Evolutionary conservation across 495 filamentous ascomycete genomes (phyloP), one percentile per base, ranked within the genome.

Genomic region (Neurospora terricola): DNA sequence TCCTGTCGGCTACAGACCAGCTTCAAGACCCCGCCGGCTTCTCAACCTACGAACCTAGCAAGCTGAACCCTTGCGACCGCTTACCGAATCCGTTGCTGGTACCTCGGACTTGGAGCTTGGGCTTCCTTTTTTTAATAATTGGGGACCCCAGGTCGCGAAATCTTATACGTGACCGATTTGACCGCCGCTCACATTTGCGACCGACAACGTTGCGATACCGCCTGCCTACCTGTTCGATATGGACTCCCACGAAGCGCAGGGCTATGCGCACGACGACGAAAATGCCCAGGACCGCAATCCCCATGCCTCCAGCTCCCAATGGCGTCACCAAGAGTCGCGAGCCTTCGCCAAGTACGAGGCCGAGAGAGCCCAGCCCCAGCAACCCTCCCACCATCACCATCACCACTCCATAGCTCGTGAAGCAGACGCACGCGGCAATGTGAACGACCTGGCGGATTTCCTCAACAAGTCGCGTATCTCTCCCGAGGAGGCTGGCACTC

Each of bases 241-340:
- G 54, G 54, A 34, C 54, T 18, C 23, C 27, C 54, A 66, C 12
- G 54, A 66, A 66, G 54, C 54, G 72, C 70, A 73, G 80, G 80
- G 80, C 75, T 16, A 62, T 34, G 23, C 54, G 27, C 54, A 73
- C 70, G 76, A 69, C 75, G 43, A 69, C 37, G 48, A 78, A 30
- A 71, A 76, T 38, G 75, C 80, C 0, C 75, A 76, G 45, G 79
- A 82, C 18, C 81, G 73, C 36, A 87, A 87, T 73, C 84, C 83
- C 11, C 81, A 88, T 68, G 82, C 84, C n/a, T 87, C 85, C 2
- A 66, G 78, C 21, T 83, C 74, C 70, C 79, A 77, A 75, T 88
- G 87, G 87, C 81, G 85, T 27, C 87, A 88, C 71, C 82, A 85
- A 72, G 87, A 88, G 73, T 87, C 86, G 4, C 78, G 81, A 5